Base-by-base conservation (phyloP, 306 rosid genomes). In the Prunus fruticosa region DNA sequence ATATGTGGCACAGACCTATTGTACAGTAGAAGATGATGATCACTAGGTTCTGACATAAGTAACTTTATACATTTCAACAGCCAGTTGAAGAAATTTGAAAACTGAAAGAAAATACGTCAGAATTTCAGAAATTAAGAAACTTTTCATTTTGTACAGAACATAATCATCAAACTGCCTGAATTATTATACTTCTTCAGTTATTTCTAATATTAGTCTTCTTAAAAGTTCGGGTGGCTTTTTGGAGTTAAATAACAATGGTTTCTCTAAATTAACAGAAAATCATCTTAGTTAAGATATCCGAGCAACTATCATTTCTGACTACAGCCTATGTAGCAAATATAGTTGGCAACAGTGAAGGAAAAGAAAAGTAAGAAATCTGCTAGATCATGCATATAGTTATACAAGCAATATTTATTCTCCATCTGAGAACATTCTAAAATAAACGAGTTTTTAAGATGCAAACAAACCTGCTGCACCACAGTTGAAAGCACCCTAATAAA, bases 71-170 rank as follows among this genome's bases (percentile, higher is more conserved):
- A 92, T 86, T 88, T 91, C 71, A 92, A 75, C 74, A 94, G 98
- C 98, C 98, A 94, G 84, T 94, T 92, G 92, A 92, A 94, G 89
- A 94, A 90, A 80, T 94, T 94, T 19, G 95, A 92, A 83, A 88
- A 90, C 98, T 94, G 97, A 72, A 61, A 64, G 20, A 83, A 83
- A 60, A 75, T 69, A 78, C 53, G 49, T 57, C 52, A 76, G 65
- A 74, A 81, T 52, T 56, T 49, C 18, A 73, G 11, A 57, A 15
- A 15, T 64, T 34, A 73, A 41, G 16, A 41, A 22, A 58, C 19
- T 16, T 27, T 25, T 69, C 23, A 50, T 50, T 49, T 69, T 25
- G 60, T 25, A 69, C 43, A 50, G 25, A 15, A 25, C 25, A 58
- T 38, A 25, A 50, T 49, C 47, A 14, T 69, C 58, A 27, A 22